Base-by-base conservation (phyloP, 805 yeast genomes). In the Starmerella bacillaris region DNA sequence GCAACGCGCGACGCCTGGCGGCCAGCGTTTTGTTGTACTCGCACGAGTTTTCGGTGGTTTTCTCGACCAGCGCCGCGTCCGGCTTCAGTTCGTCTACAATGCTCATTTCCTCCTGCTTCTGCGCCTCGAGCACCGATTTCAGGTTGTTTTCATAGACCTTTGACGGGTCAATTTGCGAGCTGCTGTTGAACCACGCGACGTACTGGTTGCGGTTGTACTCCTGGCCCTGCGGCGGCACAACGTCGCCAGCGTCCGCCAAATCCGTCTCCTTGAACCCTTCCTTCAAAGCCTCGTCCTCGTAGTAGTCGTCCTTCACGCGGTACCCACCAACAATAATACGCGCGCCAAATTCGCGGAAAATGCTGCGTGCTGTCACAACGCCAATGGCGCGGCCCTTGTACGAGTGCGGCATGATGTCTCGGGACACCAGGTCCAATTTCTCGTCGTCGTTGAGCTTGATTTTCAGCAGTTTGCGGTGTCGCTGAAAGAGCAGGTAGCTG, bases 291-390 rank as follows among this genome's bases (percentile, higher is more conserved):
- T 56, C 63, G 21, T 67, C 68, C 51, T 77, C 92, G 62, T 84
- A 79, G 54, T 84, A 89, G 55, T 89, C 98, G 58, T 89, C 98
- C 9, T 60, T 64, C 20, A 79, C 76, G 44, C 77, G 71, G 42
- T 67, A 69, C 29, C 98, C 98, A 35, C 79, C 77, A 16, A 70
- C 67, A 26, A 89, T 63, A 34, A 84, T 72, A 41, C 71, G 70
- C 18, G 93, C 78, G 4, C 98, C 98, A 61, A 89, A 86, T 57
- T 84, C 96, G 44, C 83, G 67, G 58, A 69, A 89, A 2, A 83
- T 73, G 12, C 92, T 74, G 38, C 92, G 68, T 0, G 98, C 95
- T 4, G 95, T 74, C 4, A 89, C 92, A 27, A 86, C 61, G 40
- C 89, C 84, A 24, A 89, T 84, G 1, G 82, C 68, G 46, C 96